phyloP scores from a whole-genome alignment of 257 asterid species.

The Solanum neorickii region DNA sequence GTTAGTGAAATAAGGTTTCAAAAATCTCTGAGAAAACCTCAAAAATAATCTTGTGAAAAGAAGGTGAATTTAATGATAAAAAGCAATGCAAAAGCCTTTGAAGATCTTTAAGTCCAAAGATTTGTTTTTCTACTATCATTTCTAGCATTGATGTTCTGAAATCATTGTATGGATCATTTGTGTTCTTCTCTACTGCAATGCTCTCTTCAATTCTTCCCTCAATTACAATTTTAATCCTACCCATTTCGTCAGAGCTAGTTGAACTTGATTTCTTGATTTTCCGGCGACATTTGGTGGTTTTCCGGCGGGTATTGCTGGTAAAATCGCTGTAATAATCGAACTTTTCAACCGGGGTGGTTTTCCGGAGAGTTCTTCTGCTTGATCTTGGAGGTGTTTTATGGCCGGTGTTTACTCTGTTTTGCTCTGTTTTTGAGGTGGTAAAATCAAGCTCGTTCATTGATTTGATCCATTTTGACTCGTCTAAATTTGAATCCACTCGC shows the following conservation, averaged over 20 bases:
- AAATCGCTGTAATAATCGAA: slow-evolving; percentile 6
- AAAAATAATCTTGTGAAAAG: slow-evolving; percentile 41
- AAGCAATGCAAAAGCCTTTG: slow-evolving; percentile 43
- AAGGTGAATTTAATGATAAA: slow-evolving; percentile 34
- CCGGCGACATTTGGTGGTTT: not conserved
- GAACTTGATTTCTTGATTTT: not conserved
- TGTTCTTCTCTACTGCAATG: slow-evolving; percentile 51
- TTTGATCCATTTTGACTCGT: not conserved
- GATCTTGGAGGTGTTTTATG: not conserved
- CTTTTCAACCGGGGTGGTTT: not conserved
- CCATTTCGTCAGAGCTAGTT: not conserved
- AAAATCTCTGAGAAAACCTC: slow-evolving; percentile 58
- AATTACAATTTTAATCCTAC: not conserved
- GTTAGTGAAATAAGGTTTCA: slow-evolving; percentile 35
- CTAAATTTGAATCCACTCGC: not conserved
- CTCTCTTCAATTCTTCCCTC: slow-evolving; percentile 24
- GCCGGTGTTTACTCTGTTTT: not conserved
- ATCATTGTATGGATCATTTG: slow-evolving; percentile 53
- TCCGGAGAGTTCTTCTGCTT: not conserved
- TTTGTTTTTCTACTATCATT: slow-evolving; percentile 63
- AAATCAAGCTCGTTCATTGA: not conserved
- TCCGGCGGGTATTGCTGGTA: not conserved
- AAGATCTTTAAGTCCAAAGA: slow-evolving; percentile 48
- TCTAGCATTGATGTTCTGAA: slow-evolving; percentile 79
- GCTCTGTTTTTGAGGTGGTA: too few relatives aligned